These are phyloP conservation scores for Lentinula raphanica DNA, from an alignment of 768 basidiomycete species.

Conservation along the genomic window DNA sequence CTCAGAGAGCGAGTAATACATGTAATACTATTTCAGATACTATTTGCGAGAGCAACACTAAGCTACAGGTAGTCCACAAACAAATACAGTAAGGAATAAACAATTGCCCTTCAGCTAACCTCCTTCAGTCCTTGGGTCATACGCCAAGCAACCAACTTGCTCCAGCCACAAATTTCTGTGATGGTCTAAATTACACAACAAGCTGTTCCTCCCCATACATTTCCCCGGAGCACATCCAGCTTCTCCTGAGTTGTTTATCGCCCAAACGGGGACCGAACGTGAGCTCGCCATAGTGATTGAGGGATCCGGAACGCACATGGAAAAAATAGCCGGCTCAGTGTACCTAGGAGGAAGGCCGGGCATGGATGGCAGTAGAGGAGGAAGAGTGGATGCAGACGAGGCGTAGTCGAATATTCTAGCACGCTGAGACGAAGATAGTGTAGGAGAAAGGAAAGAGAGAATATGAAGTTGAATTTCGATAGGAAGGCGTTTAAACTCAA, in stretches of 20 bases:
- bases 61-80: not conserved
- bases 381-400: conserved; percentile 40
- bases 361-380: conserved; percentile 22
- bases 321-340: conserved; percentile 1
- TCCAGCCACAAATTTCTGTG: conserved; percentile 44
- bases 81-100: not conserved
- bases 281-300: not conserved
- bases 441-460: conserved; percentile 53
- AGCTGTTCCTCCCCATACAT: conserved; percentile 35
- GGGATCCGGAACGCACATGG: conserved; percentile 2
- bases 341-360: not conserved
- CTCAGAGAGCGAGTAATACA: no score
- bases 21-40: not conserved
- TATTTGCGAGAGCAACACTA: no score
- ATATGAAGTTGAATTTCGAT: conserved; percentile 53
- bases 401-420: conserved; percentile 50
- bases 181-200: conserved; percentile 35
- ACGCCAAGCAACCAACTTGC: conserved; percentile 39
- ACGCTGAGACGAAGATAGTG: conserved; percentile 50
- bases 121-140: conserved; percentile 33
- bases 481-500: conserved; percentile 33
- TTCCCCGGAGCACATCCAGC: conserved; percentile 29
- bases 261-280: conserved; percentile 26
- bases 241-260: conserved; percentile 18
- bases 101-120: not conserved